These are phyloP conservation scores for Yamadazyma diddensiae DNA, from an alignment of 1,139 yeast genomes.

Conservation along the genomic window DNA sequence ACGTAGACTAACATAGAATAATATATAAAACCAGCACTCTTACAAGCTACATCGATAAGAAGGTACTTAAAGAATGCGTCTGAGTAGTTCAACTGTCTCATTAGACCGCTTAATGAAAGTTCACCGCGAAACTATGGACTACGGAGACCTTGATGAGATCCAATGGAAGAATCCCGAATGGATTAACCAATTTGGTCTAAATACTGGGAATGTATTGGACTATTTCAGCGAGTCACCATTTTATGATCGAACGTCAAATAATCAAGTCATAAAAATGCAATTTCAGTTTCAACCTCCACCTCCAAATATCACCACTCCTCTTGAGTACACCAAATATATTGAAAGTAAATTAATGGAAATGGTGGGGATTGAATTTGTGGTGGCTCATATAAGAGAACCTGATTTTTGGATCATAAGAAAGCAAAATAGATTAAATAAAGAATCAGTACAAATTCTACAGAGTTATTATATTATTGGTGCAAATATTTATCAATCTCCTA, in stretches of 20 bases:
- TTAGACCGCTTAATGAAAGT: no score
- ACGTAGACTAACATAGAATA: background rate
- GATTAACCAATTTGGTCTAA: conserved; percentile 83
- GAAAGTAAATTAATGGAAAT: conserved; percentile 65
- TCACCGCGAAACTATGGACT: conserved; percentile 8
- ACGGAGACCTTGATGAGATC: conserved; percentile 65
- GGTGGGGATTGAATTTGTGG: conserved; percentile 82
- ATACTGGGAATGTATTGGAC: conserved; percentile 87
- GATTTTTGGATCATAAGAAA: conserved; percentile 90
- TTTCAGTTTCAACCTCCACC: conserved; percentile 74
- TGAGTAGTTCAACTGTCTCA: no score
- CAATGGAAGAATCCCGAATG: conserved; percentile 99
- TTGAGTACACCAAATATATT: conserved; percentile 37
- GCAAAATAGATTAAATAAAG: conserved; percentile 60
- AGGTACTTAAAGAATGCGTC: no score
- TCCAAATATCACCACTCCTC: conserved; percentile 24
- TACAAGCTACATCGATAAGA: no score
- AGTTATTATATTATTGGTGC: conserved; percentile 91
- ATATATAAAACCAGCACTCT: background rate
- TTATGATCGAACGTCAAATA: conserved; percentile 89
- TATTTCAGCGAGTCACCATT: conserved; percentile 93
- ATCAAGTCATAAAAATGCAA: conserved; percentile 95
- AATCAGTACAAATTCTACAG: conserved; percentile 49
- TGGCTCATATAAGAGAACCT: conserved; percentile 77
- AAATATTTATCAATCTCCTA: conserved; percentile 88